Evolutionary conservation across 495 filamentous ascomycete genomes (phyloP).

Genomic region (Hypoxylon subgilvum): DNA sequence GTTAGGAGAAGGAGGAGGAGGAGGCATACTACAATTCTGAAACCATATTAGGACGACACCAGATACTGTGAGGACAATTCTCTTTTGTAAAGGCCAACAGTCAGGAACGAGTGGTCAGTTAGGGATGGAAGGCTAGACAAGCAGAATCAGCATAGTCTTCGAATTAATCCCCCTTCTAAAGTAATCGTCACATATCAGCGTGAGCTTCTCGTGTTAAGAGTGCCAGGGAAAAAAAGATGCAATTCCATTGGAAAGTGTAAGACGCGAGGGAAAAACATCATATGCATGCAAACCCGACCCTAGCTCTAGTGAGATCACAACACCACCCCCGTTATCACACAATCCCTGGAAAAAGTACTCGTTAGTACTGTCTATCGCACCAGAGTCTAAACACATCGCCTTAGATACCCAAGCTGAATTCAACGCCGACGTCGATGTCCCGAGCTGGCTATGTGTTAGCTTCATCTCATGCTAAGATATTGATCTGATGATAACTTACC

Average conservation of each 20-base stretch:
- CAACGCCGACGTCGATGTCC: conserved; percentile 96
- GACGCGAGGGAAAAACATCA: conserved; percentile 19
- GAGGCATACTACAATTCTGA: too few relatives aligned
- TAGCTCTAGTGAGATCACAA: conserved; percentile 39
- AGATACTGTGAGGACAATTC: neutral
- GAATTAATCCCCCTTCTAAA: too few relatives aligned
- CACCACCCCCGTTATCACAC: conserved; percentile 32
- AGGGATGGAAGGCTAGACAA: neutral
- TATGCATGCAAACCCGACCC: conserved; percentile 40
- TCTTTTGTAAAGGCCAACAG: neutral
- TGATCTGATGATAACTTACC: conserved; percentile 58
- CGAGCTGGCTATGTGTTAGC: conserved; percentile 63
- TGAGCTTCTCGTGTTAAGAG: neutral
- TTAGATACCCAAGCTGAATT: conserved; percentile 96
- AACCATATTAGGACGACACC: neutral
- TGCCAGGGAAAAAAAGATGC: conserved; percentile 12
- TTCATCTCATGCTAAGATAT: neutral
- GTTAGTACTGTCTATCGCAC: conserved; percentile 45
- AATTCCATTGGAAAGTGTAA: conserved; percentile 26
- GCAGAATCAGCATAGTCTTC: conserved; percentile 1
- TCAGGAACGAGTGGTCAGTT: neutral
- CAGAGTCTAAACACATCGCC: conserved; percentile 39
- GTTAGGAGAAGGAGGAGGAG: neutral
- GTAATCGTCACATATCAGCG: conserved; percentile 7
- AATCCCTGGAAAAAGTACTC: conserved; percentile 18